A percentile compares a stretch with the other conserved stretches of the same genome.
Evolutionary conservation across 2,329 filamentous ascomycete species (phyloP).

Genomic region (Venturia carpophila): DNA sequence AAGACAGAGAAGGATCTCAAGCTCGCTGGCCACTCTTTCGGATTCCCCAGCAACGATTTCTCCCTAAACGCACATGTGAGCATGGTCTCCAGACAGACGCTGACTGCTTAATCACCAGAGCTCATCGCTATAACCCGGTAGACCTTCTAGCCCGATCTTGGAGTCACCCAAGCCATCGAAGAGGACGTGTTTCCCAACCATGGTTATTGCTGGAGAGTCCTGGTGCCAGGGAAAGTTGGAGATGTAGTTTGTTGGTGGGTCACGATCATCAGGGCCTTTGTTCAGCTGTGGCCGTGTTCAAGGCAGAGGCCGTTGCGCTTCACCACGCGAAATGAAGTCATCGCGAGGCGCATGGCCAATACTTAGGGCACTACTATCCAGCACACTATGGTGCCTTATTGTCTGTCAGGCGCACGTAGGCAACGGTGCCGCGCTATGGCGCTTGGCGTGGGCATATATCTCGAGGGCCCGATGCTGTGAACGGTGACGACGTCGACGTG

Average conservation of each 20-base stretch:
- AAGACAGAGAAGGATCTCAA: constrained; percentile 26
- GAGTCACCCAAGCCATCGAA: constrained; percentile 3
- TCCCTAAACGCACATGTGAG: constrained; percentile 4
- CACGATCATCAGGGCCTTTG: not conserved
- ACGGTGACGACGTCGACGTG: too few relatives aligned
- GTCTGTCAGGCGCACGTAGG: too few relatives aligned
- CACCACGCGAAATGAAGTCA: constrained; percentile 9
- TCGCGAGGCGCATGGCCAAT: not conserved
- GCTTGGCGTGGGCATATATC: too few relatives aligned
- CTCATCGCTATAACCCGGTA: not conserved
- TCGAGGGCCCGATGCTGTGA: too few relatives aligned
- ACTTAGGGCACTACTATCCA: not conserved
- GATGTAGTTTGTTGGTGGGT: not conserved
- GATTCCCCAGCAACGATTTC: constrained; percentile 10
- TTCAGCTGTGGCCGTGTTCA: not conserved
- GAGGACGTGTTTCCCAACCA: constrained; percentile 4
- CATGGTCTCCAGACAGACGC: not conserved
- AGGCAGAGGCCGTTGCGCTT: not conserved
- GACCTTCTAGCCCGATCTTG: constrained; percentile 10
- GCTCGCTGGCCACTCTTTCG: not conserved
- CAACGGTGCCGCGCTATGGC: too few relatives aligned
- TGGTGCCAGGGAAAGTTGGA: not conserved
- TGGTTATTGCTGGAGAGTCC: not conserved
- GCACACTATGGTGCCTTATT: not conserved
- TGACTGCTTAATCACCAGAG: constrained; percentile 10